phyloP scores from a whole-genome alignment of 2,329 filamentous ascomycete genomes.

The Colletotrichum liaoningense region DNA sequence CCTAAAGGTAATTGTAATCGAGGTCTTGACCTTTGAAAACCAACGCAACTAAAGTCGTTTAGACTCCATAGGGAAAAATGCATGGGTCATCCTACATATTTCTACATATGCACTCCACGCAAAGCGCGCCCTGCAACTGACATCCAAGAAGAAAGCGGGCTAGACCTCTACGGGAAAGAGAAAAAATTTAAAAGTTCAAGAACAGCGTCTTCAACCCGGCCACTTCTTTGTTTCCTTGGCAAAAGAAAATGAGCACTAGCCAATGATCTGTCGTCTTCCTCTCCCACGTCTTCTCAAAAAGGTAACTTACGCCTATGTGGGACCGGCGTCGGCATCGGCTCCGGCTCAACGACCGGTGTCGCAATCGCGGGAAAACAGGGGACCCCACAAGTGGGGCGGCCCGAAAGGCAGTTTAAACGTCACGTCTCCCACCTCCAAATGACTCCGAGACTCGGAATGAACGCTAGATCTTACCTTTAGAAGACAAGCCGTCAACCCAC shows the following conservation, averaged over 20 bases:
- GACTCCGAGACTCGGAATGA: neutral
- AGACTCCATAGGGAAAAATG: too few relatives aligned
- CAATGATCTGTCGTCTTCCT: neutral
- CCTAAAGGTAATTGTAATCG: too few relatives aligned
- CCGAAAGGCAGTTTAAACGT: neutral
- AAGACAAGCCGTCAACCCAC: neutral
- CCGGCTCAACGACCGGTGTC: neutral
- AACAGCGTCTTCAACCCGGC: neutral
- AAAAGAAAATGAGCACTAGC: neutral
- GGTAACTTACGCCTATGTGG: neutral
- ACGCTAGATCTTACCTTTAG: neutral
- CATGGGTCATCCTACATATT: too few relatives aligned
- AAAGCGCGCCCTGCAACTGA: neutral
- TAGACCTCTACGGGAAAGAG: too few relatives aligned
- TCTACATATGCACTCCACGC: neutral
- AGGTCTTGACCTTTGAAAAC: too few relatives aligned
- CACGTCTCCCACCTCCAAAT: neutral
- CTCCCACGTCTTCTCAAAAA: neutral
- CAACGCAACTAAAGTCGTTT: too few relatives aligned
- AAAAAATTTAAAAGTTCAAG: too few relatives aligned
- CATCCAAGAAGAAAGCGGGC: neutral
- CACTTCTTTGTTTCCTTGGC: neutral
- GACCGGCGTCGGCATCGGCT: slow-evolving; percentile 1
- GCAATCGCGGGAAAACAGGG: neutral
- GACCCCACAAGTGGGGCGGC: neutral